Evolutionary conservation across 1,139 yeast species (phyloP).

Genomic region (Blastobotrys arbuscula): DNA sequence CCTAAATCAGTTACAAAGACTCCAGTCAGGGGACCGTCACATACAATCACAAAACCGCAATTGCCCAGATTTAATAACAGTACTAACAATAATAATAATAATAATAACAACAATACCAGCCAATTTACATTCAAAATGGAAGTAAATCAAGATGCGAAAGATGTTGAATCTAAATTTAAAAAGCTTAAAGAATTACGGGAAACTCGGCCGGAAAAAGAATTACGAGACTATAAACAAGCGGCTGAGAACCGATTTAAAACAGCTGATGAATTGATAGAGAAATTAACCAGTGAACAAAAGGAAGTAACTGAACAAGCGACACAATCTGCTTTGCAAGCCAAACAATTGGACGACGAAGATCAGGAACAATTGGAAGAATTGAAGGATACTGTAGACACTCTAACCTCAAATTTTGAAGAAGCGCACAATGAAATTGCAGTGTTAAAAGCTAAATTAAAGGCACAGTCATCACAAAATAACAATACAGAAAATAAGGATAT

Average conservation of each 20-base stretch:
- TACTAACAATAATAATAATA: neutral
- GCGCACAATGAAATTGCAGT: slow-evolving; percentile 17
- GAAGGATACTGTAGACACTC: slow-evolving; percentile 26
- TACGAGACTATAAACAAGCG: slow-evolving; percentile 28
- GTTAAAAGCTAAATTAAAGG: slow-evolving; percentile 18
- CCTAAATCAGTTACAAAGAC: neutral
- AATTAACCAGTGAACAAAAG: slow-evolving; percentile 17
- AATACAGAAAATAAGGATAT: neutral
- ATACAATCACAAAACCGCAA: neutral
- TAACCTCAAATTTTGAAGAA: slow-evolving; percentile 20
- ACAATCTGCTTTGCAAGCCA: slow-evolving; percentile 21
- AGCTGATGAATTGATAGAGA: slow-evolving; percentile 30
- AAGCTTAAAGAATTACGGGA: slow-evolving; percentile 21
- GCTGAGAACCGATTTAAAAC: slow-evolving; percentile 30
- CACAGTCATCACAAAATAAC: neutral
- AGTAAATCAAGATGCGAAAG: slow-evolving; percentile 9
- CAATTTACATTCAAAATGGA: slow-evolving; percentile 9
- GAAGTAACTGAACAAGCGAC: slow-evolving; percentile 2
- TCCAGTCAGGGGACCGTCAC: neutral
- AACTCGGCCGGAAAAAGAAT: slow-evolving; percentile 30
- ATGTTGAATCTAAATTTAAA: slow-evolving; percentile 14
- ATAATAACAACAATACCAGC: neutral
- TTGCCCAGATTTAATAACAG: neutral
- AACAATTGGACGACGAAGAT: slow-evolving; percentile 17
- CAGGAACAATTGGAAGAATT: slow-evolving; percentile 29